A percentile compares a stretch with the other conserved stretches of the same genome.
Evolutionary conservation across 2,329 filamentous ascomycete genomes (phyloP).

Genomic region (Camptophora hylomeconis): DNA sequence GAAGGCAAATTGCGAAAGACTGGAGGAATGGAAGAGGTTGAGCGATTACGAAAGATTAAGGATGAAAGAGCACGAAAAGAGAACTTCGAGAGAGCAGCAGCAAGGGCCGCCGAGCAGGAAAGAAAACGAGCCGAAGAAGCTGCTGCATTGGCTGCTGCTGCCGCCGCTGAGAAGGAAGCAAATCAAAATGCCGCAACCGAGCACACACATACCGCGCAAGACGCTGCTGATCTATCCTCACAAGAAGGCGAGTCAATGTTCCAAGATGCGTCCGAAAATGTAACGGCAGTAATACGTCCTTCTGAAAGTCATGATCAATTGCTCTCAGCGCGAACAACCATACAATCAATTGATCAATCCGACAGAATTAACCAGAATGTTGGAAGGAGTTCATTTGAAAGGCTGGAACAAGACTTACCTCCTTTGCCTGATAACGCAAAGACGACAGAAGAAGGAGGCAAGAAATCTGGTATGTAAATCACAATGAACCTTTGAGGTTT

Average conservation of each 20-base stretch:
- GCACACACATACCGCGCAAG: constrained; percentile 3
- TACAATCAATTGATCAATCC: too few relatives aligned
- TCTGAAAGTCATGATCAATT: too few relatives aligned
- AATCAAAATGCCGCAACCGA: constrained; percentile 5
- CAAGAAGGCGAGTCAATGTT: constrained; percentile 11
- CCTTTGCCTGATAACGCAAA: too few relatives aligned
- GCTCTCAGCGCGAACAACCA: too few relatives aligned
- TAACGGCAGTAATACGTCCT: too few relatives aligned
- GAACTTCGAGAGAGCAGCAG: constrained; percentile 44
- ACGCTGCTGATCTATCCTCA: constrained; percentile 5
- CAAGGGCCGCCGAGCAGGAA: constrained; percentile 33
- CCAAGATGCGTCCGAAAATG: constrained; percentile 10
- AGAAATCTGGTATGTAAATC: too few relatives aligned
- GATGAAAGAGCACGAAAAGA: constrained; percentile 78
- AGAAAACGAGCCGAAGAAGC: constrained; percentile 19
- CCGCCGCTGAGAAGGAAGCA: constrained; percentile 5
- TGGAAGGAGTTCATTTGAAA: too few relatives aligned
- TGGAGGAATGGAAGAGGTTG: constrained; percentile 86
- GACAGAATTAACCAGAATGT: constrained; percentile 7
- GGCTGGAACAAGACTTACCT: too few relatives aligned
- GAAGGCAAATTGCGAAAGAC: constrained; percentile 93
- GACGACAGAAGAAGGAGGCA: too few relatives aligned
- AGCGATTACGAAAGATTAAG: constrained; percentile 68
- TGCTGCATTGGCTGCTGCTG: constrained; percentile 10
- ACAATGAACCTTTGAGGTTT: too few relatives aligned